phyloP scores from a whole-genome alignment of 192 early-diverging fungal genomes.

The Linderina pennispora region DNA sequence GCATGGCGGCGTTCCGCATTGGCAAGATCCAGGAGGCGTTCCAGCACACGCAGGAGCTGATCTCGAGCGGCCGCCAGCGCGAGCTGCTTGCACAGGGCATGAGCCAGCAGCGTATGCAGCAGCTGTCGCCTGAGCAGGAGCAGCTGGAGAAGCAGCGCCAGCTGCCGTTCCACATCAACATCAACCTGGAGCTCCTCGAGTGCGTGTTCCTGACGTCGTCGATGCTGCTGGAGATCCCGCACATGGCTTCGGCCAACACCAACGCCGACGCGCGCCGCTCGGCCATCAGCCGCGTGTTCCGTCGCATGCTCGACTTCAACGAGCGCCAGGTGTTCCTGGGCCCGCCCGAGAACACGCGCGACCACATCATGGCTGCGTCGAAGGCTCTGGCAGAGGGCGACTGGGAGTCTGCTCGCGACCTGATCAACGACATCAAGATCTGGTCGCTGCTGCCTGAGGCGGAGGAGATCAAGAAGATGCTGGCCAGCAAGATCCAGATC shows the following conservation, averaged over 20 bases:
- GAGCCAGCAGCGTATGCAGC: slow-evolving; percentile 65
- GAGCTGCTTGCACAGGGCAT: slow-evolving; percentile 92
- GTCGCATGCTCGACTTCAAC: slow-evolving; percentile 89
- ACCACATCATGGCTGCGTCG: slow-evolving; percentile 97
- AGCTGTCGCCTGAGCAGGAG: slow-evolving; percentile 88
- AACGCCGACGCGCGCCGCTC: slow-evolving; percentile 57
- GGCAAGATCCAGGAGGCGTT: slow-evolving; percentile 89
- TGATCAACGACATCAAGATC: slow-evolving; percentile 88
- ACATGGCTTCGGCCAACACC: slow-evolving; percentile 73
- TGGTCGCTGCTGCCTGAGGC: slow-evolving; percentile 84
- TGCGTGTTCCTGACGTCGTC: slow-evolving; percentile 92
- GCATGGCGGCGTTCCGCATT: slow-evolving; percentile 91
- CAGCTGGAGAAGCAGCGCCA: slow-evolving; percentile 90
- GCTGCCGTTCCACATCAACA: slow-evolving; percentile 99
- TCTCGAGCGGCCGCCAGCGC: slow-evolving; percentile 74
- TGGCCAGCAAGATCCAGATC: slow-evolving; percentile 87
- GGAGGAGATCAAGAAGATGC: slow-evolving; percentile 86
- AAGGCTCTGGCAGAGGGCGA: slow-evolving; percentile 88
- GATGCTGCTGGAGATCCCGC: slow-evolving; percentile 97
- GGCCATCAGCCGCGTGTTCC: slow-evolving; percentile 87
- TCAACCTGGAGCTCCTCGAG: slow-evolving; percentile 98
- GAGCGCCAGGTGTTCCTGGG: slow-evolving; percentile 94
- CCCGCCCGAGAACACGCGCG: slow-evolving; percentile 97
- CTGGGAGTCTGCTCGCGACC: slow-evolving; percentile 83
- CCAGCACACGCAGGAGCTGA: slow-evolving; percentile 83